phyloP scores from a whole-genome alignment of 257 asterid genomes.

The Primulina tabacum region DNA sequence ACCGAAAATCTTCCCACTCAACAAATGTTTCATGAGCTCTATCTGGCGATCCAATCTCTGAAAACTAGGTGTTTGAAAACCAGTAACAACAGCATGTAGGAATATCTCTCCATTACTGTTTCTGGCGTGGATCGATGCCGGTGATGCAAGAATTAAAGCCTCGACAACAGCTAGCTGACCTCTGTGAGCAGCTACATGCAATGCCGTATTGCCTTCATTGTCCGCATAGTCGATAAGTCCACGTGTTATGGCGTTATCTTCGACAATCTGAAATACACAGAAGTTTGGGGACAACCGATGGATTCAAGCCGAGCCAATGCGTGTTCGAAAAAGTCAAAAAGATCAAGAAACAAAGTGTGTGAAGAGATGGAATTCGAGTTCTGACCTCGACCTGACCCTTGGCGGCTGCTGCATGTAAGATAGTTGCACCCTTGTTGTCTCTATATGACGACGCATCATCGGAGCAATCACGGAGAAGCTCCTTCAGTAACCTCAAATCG shows the following conservation, averaged over 20 bases:
- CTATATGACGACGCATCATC: constrained; percentile 46
- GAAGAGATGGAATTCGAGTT: neutral
- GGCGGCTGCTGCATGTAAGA: constrained; percentile 64
- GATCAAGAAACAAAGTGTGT: neutral
- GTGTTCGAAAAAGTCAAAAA: neutral
- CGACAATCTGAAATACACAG: constrained; percentile 41
- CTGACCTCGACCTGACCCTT: constrained; percentile 69
- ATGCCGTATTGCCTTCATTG: constrained; percentile 56
- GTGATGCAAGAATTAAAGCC: constrained; percentile 38
- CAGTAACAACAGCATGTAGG: constrained; percentile 58
- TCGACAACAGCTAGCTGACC: constrained; percentile 45
- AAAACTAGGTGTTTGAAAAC: constrained; percentile 59
- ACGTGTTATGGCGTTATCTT: constrained; percentile 36
- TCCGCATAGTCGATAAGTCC: constrained; percentile 36
- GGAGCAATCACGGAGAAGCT: constrained; percentile 40
- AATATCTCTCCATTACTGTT: constrained; percentile 56
- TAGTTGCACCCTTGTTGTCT: constrained; percentile 54
- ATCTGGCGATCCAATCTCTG: constrained; percentile 52
- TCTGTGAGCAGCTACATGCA: constrained; percentile 55
- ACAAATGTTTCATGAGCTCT: constrained; percentile 42
- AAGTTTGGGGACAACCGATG: neutral
- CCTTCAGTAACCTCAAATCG: constrained; percentile 42
- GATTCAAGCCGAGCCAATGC: constrained; percentile 5
- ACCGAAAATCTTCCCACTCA: constrained; percentile 31
- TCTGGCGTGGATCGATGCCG: constrained; percentile 31